Base-by-base conservation (phyloP, 805 yeast genomes). In the Candida jianshihensis region DNA sequence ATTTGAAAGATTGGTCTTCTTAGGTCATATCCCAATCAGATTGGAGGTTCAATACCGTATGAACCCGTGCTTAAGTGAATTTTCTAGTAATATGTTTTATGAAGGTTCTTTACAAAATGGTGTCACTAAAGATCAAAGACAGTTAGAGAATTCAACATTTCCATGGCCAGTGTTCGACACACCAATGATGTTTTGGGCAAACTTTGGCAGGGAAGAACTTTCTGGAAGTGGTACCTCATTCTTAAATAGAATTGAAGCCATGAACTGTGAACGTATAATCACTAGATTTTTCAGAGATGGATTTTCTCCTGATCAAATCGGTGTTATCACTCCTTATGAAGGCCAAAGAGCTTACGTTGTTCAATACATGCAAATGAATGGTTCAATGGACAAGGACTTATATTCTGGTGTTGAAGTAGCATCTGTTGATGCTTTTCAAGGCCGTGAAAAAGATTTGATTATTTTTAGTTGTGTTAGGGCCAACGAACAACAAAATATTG, bases 151-250 rank as follows among this genome's bases (percentile, higher is more conserved):
- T 21, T 66, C 77, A 6, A 64, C 71, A 5, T 87, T 88, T 63
- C 95, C 95, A n/a, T 89, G 96, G 97, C 96, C 96, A 2, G 79
- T 83, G 19, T 66, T 68, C 18, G 80, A 76, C 33, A 70, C 68
- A 5, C 97, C 96, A n/a, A 86, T 87, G 95, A 83, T 89, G 92
- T 85, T 89, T 51, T 88, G 96, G 96, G 81, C 85, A 1, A 80
- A 80, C 46, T 77, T 78, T 53, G 96, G 96, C 27, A 78, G 81
- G 46, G 97, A 89, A 63, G 97, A 89, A 59, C 74, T 89, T 35
- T 77, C 92, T 18, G 74, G 79, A 0, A 71, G 77, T 44, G 97
- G 96, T 39, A 78, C 81, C 5, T 82, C 95, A 8, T 88, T 68
- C 51, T 66, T 89, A 48, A 89, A 89, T 59, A 68, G 96, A 44